These are phyloP conservation scores for Cynanchum wilfordii DNA, from an alignment of 257 asterid genomes.

Conservation along the genomic window DNA sequence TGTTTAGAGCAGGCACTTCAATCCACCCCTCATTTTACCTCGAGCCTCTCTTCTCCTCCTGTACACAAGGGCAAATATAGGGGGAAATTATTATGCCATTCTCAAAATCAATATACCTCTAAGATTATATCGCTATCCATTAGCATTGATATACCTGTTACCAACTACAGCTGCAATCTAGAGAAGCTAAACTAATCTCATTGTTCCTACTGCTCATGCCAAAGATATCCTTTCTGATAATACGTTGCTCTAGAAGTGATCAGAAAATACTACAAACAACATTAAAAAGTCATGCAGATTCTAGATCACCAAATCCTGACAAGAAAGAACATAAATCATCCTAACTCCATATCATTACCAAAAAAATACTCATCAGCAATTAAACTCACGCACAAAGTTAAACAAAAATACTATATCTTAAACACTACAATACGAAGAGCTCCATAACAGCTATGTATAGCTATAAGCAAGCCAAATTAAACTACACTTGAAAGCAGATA, in stretches of 20 bases:
- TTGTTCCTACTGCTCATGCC: constrained; percentile 25
- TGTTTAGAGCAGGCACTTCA: constrained; percentile 37
- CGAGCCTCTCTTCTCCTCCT: constrained; percentile 63
- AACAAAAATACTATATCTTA: constrained; percentile 35
- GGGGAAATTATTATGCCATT: constrained; percentile 60
- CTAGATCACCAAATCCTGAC: constrained; percentile 17
- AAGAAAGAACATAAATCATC: constrained; percentile 15
- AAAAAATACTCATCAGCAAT: constrained; percentile 25
- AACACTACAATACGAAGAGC: constrained; percentile 37
- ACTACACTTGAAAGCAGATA: constrained; percentile 46
- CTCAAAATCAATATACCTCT: constrained; percentile 57
- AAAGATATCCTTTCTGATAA: constrained; percentile 12
- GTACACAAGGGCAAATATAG: constrained; percentile 83
- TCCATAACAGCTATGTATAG: constrained; percentile 35
- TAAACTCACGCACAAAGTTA: constrained; percentile 25
- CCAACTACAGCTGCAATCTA: constrained; percentile 32
- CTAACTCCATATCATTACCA: constrained; percentile 20
- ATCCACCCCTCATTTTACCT: constrained; percentile 29
- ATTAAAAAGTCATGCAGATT: constrained; percentile 9
- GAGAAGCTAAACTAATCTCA: constrained; percentile 31
- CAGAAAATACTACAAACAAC: constrained; percentile 12
- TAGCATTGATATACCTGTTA: constrained; percentile 38
- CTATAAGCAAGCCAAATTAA: constrained; percentile 45
- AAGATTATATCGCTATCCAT: constrained; percentile 48
- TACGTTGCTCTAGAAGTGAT: constrained; percentile 2